phyloP scores from a whole-genome alignment of 257 asterid genomes.

The Agastache rugosa region DNA sequence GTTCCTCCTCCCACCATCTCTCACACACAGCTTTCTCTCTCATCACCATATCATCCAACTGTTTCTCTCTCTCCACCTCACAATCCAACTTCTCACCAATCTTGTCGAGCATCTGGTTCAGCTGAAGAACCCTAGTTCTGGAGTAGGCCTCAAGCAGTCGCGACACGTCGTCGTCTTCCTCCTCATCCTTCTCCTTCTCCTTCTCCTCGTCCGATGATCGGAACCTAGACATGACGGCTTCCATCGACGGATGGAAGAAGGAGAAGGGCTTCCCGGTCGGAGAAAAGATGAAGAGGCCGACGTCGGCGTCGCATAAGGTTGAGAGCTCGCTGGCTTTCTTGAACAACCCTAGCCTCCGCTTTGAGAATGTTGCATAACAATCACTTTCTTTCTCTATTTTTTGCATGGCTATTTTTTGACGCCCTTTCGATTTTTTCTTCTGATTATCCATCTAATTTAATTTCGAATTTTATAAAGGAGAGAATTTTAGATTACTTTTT shows the following conservation, averaged over 20 bases:
- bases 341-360: conserved; percentile 39
- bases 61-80: conserved; percentile 33
- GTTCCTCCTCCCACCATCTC: conserved; percentile 14
- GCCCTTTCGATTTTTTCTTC: conserved; percentile 36
- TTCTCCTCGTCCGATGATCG: not conserved
- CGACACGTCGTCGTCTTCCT: not conserved
- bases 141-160: conserved; percentile 32
- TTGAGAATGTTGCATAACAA: conserved; percentile 40
- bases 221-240: not conserved
- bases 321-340: conserved; percentile 45
- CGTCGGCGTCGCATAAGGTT: conserved; percentile 36
- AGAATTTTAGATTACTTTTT: not conserved
- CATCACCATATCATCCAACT: not conserved
- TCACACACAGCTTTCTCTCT: not conserved
- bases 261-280: conserved; percentile 56
- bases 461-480: not conserved
- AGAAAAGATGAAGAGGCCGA: conserved; percentile 42
- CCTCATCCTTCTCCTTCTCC: not conserved
- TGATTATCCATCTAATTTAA: conserved; percentile 32
- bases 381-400: conserved; percentile 33
- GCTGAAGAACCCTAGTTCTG: conserved; percentile 35
- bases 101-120: conserved; percentile 20
- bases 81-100: conserved; percentile 14
- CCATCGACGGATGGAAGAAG: conserved; percentile 50
- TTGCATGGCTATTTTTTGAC: conserved; percentile 40